Percentiles rank a stretch among this genome's conserved stretches.
Conservation (phyloP, 169 alveolate genomes). For the Plasmodium yoelii region DNA sequence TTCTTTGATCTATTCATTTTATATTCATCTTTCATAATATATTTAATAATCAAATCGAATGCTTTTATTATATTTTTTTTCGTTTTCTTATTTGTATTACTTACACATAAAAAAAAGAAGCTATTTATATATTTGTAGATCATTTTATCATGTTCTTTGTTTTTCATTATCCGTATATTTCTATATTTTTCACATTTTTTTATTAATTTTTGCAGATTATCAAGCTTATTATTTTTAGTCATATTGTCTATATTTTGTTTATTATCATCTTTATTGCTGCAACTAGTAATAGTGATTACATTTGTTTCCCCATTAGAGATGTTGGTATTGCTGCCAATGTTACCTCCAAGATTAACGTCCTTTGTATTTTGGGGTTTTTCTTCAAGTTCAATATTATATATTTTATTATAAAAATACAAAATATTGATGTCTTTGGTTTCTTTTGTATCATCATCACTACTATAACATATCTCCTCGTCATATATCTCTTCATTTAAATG, state of each 20-base stretch:
- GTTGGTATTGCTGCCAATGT: not conserved
- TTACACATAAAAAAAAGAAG: constrained; percentile 57
- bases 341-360: not conserved
- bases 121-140: constrained; percentile 25
- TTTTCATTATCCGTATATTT: constrained; percentile 14
- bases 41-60: constrained; percentile 31
- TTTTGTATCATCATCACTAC: constrained; percentile 34
- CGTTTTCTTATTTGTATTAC: constrained; percentile 48
- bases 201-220: not conserved
- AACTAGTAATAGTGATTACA: not conserved
- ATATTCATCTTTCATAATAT: constrained; percentile 69
- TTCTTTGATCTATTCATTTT: constrained; percentile 55
- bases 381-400: constrained; percentile 22
- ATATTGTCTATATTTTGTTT: not conserved
- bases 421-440: constrained; percentile 32
- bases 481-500: constrained; percentile 12
- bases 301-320: not conserved
- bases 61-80: constrained; percentile 32
- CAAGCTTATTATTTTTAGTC: not conserved
- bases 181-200: constrained; percentile 14
- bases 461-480: constrained; percentile 21
- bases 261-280: not conserved
- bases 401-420: constrained; percentile 31
- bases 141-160: constrained; percentile 26
- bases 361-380: not conserved